Evolutionary conservation across 805 yeast genomes (phyloP).

Genomic region (Candida golubevii): DNA sequence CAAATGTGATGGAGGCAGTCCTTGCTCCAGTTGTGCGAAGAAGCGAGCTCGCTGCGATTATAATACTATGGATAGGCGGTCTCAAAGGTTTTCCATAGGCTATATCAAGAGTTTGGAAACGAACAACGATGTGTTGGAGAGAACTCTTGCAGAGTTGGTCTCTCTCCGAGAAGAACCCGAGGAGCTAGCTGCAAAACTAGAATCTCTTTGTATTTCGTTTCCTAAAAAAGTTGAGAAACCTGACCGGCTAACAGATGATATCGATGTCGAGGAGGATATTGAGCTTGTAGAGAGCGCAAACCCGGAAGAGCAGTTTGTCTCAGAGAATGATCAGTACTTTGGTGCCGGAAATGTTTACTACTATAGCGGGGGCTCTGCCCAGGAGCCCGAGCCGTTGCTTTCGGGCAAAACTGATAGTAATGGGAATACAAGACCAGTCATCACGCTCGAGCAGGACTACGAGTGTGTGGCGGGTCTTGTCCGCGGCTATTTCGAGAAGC

Average conservation of each 20-base stretch:
- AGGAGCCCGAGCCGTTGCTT: conserved; percentile 5
- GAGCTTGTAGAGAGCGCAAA: conserved; percentile 6
- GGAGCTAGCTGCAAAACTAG: conserved; percentile 13
- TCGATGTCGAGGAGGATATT: conserved; percentile 5
- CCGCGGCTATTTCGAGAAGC: conserved; percentile 9
- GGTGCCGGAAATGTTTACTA: conserved; percentile 19
- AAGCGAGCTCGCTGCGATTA: conserved; percentile 13
- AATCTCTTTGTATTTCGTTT: conserved; percentile 11
- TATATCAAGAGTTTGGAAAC: conserved; percentile 18
- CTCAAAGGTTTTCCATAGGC: conserved; percentile 16
- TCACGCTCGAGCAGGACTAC: conserved; percentile 13
- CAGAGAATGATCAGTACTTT: conserved; percentile 11
- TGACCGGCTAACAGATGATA: neutral
- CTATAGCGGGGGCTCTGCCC: conserved; percentile 5
- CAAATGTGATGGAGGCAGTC: conserved; percentile 17
- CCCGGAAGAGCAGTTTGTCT: conserved; percentile 5
- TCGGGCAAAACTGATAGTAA: neutral
- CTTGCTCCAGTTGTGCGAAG: conserved; percentile 15
- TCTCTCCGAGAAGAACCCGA: conserved; percentile 14
- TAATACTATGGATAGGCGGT: conserved; percentile 14
- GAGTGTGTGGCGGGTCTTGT: conserved; percentile 13
- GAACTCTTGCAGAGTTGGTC: conserved; percentile 12
- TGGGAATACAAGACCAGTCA: neutral
- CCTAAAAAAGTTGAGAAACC: conserved; percentile 4
- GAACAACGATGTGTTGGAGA: conserved; percentile 15